phyloP scores from a whole-genome alignment of 2,329 filamentous ascomycete genomes.

The Monosporascus sp. region DNA sequence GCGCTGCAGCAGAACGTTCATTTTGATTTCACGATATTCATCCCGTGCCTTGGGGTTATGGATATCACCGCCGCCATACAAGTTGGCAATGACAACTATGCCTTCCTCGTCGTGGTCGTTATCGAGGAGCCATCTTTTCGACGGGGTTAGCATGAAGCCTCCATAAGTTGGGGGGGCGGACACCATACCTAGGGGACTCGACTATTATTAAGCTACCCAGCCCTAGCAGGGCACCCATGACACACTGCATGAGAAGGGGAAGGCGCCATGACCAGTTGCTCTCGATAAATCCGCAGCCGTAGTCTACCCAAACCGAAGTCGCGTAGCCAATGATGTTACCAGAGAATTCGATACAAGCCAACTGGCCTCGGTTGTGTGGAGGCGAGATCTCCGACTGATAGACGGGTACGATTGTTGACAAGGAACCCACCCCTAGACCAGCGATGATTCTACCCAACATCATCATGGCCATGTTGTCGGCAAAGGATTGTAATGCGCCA shows the following conservation, averaged over 20 bases:
- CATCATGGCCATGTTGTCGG: constrained; percentile 87
- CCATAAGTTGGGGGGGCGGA: constrained; percentile 1
- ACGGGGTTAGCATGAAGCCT: constrained; percentile 24
- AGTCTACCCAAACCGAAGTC: constrained; percentile 97
- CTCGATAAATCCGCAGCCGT: constrained; percentile 88
- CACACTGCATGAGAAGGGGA: constrained; percentile 84
- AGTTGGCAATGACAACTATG: constrained; percentile 94
- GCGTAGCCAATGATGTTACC: constrained; percentile 96
- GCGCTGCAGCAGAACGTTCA: constrained; percentile 87
- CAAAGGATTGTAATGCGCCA: constrained; percentile 77
- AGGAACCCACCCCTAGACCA: constrained; percentile 79
- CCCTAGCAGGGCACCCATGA: constrained; percentile 85
- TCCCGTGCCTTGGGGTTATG: constrained; percentile 89
- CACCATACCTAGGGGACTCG: constrained; percentile 78
- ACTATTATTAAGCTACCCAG: constrained; percentile 88
- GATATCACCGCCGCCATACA: constrained; percentile 93
- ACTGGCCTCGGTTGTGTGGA: constrained; percentile 88
- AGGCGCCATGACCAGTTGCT: constrained; percentile 85
- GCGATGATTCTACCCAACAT: constrained; percentile 75
- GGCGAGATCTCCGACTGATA: constrained; percentile 96
- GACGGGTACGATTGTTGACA: constrained; percentile 88
- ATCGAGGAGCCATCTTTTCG: constrained; percentile 81
- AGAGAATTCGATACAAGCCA: constrained; percentile 96
- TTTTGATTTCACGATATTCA: constrained; percentile 98
- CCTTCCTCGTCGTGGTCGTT: constrained; percentile 98